phyloP scores from a whole-genome alignment of 257 asterid species.

The Przewalskia tangutica region DNA sequence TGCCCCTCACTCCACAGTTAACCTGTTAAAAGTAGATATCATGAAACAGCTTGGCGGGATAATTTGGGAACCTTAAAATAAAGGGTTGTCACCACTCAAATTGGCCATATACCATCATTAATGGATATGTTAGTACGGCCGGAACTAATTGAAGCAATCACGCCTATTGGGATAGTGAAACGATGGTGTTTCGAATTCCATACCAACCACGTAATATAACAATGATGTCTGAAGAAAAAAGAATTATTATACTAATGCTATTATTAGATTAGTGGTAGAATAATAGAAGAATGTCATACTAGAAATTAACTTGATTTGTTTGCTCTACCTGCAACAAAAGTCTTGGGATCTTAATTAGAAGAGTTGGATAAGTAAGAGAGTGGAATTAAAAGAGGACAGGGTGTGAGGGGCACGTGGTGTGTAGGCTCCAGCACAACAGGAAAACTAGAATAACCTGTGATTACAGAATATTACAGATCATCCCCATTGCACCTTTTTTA shows the following conservation, averaged over 20 bases:
- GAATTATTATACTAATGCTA: neutral
- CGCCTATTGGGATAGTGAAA: too few relatives aligned
- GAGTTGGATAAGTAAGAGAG: too few relatives aligned
- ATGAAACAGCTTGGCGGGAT: neutral
- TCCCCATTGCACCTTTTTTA: neutral
- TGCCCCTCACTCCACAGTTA: constrained; percentile 67
- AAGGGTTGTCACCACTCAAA: too few relatives aligned
- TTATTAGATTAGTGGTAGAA: neutral
- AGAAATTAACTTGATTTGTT: neutral
- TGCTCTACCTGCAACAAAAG: neutral
- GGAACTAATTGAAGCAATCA: too few relatives aligned
- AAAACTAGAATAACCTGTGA: constrained; percentile 1
- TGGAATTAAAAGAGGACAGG: neutral
- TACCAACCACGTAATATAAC: neutral
- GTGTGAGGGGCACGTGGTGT: constrained; percentile 2
- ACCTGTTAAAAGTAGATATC: constrained; percentile 39
- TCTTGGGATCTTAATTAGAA: neutral
- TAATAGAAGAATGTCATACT: neutral
- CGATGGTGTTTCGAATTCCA: too few relatives aligned
- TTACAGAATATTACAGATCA: neutral
- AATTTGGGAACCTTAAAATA: too few relatives aligned
- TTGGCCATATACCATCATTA: too few relatives aligned
- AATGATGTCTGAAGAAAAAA: neutral
- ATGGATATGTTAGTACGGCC: too few relatives aligned
- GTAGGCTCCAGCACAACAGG: neutral